phyloP scores from a whole-genome alignment of 1,139 yeast genomes.

The Debaryomycetaceae sp. region DNA sequence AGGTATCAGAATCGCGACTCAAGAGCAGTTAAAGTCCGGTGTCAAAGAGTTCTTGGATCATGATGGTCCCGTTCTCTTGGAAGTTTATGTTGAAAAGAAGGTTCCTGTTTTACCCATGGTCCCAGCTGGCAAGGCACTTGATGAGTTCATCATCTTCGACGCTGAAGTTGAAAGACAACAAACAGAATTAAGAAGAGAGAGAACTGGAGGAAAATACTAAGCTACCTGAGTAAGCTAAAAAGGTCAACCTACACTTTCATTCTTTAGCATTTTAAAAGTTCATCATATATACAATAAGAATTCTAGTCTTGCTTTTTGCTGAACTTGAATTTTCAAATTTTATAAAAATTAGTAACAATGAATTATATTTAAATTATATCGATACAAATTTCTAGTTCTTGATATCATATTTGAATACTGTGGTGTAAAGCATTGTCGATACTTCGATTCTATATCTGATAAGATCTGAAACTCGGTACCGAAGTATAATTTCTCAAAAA shows the following conservation, averaged over 20 bases:
- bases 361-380: too few relatives aligned
- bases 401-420: too few relatives aligned
- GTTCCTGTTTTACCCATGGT: conserved; percentile 99
- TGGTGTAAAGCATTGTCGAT: too few relatives aligned
- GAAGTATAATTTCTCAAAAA: neutral
- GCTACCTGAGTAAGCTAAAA: neutral
- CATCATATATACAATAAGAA: neutral
- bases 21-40: conserved; percentile 56
- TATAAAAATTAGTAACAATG: too few relatives aligned
- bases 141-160: conserved; percentile 86
- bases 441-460: too few relatives aligned
- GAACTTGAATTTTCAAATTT: neutral
- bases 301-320: neutral
- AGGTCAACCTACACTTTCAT: neutral
- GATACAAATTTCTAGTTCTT: too few relatives aligned
- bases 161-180: conserved; percentile 76
- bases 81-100: conserved; percentile 89
- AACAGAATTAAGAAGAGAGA: conserved; percentile 55
- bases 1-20: conserved; percentile 70
- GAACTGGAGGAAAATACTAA: conserved; percentile 56
- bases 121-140: conserved; percentile 91
- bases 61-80: conserved; percentile 83
- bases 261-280: neutral
- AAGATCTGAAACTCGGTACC: too few relatives aligned
- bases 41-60: conserved; percentile 72